These are phyloP conservation scores for Erigeron philadelphicus DNA, from an alignment of 140 eudicot genomes.

Conservation along the genomic window DNA sequence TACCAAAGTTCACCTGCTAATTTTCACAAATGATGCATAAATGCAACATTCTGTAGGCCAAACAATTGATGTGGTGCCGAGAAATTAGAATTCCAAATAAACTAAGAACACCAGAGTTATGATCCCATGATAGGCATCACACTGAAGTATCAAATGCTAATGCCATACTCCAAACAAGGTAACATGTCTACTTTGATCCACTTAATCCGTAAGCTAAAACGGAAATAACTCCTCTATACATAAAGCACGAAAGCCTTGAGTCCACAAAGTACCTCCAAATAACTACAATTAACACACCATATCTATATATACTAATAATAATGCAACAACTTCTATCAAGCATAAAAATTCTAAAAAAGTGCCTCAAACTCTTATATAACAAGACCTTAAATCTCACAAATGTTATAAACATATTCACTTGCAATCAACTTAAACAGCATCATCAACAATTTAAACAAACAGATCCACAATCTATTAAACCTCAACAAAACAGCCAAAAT, in stretches of 20 bases:
- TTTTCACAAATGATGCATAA: constrained; percentile 14
- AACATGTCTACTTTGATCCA: constrained; percentile 14
- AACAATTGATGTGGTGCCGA: no score
- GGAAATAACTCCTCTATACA: neutral
- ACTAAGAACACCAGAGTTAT: neutral
- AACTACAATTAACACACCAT: neutral
- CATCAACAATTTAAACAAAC: constrained; percentile 16
- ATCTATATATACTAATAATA: constrained; percentile 3
- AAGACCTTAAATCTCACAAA: constrained; percentile 8
- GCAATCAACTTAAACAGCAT: constrained; percentile 13
- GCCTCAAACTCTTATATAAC: constrained; percentile 1
- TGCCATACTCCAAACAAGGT: neutral
- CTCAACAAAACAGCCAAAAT: constrained; percentile 7
- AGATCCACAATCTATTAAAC: constrained; percentile 22
- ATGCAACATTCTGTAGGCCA: constrained; percentile 4
- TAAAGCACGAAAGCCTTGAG: neutral
- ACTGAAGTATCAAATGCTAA: constrained; percentile 12
- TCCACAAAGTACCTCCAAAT: constrained; percentile 8
- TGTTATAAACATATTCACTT: constrained; percentile 8
- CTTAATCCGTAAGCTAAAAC: neutral
- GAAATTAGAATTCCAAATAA: no score
- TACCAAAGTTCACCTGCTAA: neutral
- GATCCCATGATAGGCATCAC: constrained; percentile 9
- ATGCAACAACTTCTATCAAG: neutral
- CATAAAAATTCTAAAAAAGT: neutral